Evolutionary conservation across 768 basidiomycete genomes (phyloP).

Genomic region (Neoboletus magnificus): DNA sequence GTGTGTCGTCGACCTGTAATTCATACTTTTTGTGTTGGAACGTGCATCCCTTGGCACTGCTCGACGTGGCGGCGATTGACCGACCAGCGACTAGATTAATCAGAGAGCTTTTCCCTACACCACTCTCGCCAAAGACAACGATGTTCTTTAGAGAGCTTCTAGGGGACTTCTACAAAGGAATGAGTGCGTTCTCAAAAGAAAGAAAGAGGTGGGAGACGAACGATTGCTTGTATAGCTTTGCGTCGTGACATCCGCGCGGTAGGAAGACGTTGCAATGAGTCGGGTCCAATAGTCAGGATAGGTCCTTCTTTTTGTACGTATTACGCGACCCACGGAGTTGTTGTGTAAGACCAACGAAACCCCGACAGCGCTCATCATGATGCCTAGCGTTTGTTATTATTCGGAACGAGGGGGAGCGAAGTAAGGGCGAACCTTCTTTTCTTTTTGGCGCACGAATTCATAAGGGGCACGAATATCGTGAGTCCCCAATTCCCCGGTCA

Average conservation of each 20-base stretch:
- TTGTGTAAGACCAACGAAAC: constrained; percentile 12
- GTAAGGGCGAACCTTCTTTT: background rate
- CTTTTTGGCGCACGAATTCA: constrained; percentile 2
- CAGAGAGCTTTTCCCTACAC: constrained; percentile 41
- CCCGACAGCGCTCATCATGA: constrained; percentile 20
- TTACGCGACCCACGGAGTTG: constrained; percentile 5
- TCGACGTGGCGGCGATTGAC: constrained; percentile 37
- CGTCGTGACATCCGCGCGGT: constrained; percentile 25
- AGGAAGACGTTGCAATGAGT: constrained; percentile 9
- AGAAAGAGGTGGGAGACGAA: constrained; percentile 10
- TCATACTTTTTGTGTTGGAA: constrained; percentile 29
- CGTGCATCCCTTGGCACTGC: constrained; percentile 34
- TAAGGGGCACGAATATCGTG: background rate
- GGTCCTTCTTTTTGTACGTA: constrained; percentile 21
- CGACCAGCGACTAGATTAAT: constrained; percentile 40
- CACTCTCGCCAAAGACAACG: constrained; percentile 28
- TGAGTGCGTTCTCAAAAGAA: constrained; percentile 3
- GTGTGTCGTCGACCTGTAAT: constrained; percentile 22
- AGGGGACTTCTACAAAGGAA: constrained; percentile 5
- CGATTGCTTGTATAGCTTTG: constrained; percentile 11
- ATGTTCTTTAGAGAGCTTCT: constrained; percentile 21
- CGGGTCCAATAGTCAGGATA: constrained; percentile 1
- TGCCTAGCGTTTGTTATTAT: background rate
- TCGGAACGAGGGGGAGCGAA: constrained; percentile 2
- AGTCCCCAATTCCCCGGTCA: constrained; percentile 9